Base-by-base conservation (phyloP, 1,139 yeast species). In the Zygoascus hellenicus region DNA sequence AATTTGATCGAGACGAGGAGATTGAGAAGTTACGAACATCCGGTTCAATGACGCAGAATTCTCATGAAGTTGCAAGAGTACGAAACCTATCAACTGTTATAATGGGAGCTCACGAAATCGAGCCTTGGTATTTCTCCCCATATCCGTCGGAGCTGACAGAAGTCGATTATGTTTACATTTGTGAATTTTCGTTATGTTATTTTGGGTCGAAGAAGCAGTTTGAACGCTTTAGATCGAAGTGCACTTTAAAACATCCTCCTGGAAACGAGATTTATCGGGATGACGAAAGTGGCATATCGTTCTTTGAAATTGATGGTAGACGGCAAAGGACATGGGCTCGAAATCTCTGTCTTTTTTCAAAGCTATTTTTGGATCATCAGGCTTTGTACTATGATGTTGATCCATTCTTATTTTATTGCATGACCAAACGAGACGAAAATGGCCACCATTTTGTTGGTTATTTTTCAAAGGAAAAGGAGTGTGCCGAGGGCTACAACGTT, bases 101-200 rank as follows among this genome's bases (percentile, higher is more conserved):
- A 3, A 80, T 92, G 67, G 99, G 98, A 1, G 86, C 84, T 54
- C 89, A 82, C 65, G 86, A 86, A 54, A 87, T 94, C 43, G 99
- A 92, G 63, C 98, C 99, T 1, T 92, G 99, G 99, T 94, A 92
- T 67, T 92, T 94, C 62, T 86, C 96, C 2, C 97, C 99, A 0
- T 92, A 94, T 63, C 99, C 99, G 0, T 75, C 88, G 13, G 98
- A 92, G 63, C 75, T 89, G 49, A 89, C 97, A 0, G 97, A 90
- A 57, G 94, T 83, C 54, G 97, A 90, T 60, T 81, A 77, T 50
- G 77, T 92, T 17, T 94, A 84, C 64, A 83, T 94, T 40, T 94
- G 96, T 67, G 97, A 90, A 66, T 92, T 86, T 63, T 82, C 97
- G 2, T 67, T 94, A 51, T 81, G 86, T 48, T 94, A 87, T 65